These are phyloP conservation scores for Narthecium ossifragum DNA, from an alignment of 106 monocot species.

Conservation along the genomic window DNA sequence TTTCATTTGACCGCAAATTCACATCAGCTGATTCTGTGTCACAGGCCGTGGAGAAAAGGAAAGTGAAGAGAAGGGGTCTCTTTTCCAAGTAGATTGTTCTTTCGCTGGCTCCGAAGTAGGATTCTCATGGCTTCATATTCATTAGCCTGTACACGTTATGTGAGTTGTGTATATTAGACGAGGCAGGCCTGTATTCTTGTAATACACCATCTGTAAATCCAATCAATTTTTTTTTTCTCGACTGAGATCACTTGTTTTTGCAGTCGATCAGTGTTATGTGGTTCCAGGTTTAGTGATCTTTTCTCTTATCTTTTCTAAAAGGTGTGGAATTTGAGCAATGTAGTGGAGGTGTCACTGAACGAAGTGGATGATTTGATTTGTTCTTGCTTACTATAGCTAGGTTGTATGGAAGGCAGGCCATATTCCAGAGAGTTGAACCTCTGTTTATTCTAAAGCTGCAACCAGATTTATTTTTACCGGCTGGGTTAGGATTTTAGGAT, in stretches of 20 bases:
- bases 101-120: neutral
- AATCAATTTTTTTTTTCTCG: neutral
- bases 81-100: slow-evolving; percentile 38
- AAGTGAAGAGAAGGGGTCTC: slow-evolving; percentile 35
- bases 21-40: neutral
- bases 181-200: neutral
- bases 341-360: too few relatives aligned
- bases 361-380: too few relatives aligned
- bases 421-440: too few relatives aligned
- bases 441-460: too few relatives aligned
- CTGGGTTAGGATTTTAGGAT: too few relatives aligned
- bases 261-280: too few relatives aligned
- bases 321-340: too few relatives aligned
- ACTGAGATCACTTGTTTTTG: neutral
- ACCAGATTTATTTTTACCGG: too few relatives aligned
- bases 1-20: neutral
- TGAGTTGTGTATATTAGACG: neutral
- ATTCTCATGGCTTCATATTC: neutral
- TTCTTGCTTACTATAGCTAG: too few relatives aligned
- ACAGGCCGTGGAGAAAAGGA: slow-evolving; percentile 52
- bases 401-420: too few relatives aligned
- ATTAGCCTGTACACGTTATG: neutral
- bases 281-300: too few relatives aligned
- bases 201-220: neutral
- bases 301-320: too few relatives aligned